These are phyloP conservation scores for Yamadazyma endophytica DNA, from an alignment of 805 yeast genomes.

Conservation along the genomic window DNA sequence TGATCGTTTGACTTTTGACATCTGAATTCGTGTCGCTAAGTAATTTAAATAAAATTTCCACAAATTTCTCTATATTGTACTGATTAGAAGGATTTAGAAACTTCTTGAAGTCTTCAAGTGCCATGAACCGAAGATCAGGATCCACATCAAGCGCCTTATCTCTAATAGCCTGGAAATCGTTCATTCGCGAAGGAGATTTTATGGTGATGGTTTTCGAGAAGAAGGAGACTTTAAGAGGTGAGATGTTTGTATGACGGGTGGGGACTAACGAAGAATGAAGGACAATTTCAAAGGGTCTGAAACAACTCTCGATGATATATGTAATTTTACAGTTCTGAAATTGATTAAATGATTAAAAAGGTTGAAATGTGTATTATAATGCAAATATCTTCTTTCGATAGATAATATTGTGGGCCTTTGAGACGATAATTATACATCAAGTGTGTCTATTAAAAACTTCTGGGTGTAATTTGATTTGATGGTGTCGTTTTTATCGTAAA, in stretches of 20 bases:
- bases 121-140: constrained; percentile 84
- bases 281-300: no score
- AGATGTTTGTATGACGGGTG: neutral
- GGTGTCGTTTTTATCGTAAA: no score
- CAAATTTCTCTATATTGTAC: constrained; percentile 28
- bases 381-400: no score
- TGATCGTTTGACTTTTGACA: constrained; percentile 71
- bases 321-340: no score
- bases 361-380: no score
- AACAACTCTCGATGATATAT: no score
- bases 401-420: no score
- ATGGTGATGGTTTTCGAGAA: constrained; percentile 8
- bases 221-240: constrained; percentile 1
- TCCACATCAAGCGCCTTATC: constrained; percentile 62
- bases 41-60: constrained; percentile 37
- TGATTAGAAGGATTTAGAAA: constrained; percentile 24
- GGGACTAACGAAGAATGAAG: no score
- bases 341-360: no score
- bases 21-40: constrained; percentile 64
- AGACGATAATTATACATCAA: no score
- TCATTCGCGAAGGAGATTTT: constrained; percentile 22
- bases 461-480: no score
- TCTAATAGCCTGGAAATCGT: constrained; percentile 21
- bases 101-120: constrained; percentile 65
- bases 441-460: no score